Percentiles rank a stretch among this genome's conserved stretches.
Evolutionary conservation across 768 basidiomycete species (phyloP).

Genomic region (Xerocomellus amylosporus): DNA sequence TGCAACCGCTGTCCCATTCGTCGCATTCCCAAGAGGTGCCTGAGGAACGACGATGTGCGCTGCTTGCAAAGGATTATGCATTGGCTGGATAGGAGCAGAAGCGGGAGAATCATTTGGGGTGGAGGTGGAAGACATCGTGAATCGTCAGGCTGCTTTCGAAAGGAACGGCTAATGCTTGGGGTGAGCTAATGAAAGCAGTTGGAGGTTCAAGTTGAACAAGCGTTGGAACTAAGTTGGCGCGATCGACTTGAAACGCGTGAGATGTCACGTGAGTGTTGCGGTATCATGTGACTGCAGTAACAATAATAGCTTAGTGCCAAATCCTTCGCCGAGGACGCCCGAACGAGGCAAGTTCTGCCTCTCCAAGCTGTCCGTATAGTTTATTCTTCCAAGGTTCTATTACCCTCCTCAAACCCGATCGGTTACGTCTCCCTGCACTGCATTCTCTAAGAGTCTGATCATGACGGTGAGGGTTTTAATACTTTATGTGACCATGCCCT

Average conservation of each 20-base stretch:
- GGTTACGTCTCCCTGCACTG: not conserved
- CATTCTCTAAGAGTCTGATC: not conserved
- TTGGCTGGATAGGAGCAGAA: conserved; percentile 65
- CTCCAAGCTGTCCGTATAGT: no score
- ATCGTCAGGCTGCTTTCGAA: not conserved
- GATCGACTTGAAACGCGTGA: conserved; percentile 28
- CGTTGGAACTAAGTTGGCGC: conserved; percentile 1
- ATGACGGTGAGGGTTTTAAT: not conserved
- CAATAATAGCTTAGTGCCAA: no score
- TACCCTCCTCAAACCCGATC: not conserved
- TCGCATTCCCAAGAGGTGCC: conserved; percentile 71
- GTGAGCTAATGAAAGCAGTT: not conserved
- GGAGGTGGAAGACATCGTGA: conserved; percentile 51
- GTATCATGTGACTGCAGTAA: conserved; percentile 11
- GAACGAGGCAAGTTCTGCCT: not conserved
- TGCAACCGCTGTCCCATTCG: conserved; percentile 49
- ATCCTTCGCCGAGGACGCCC: no score
- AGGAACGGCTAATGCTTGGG: not conserved
- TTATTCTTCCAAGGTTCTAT: not conserved
- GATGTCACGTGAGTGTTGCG: conserved; percentile 22
- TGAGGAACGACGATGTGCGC: conserved; percentile 77
- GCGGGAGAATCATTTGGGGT: conserved; percentile 68
- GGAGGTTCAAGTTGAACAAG: conserved; percentile 1
- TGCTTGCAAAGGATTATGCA: conserved; percentile 82
- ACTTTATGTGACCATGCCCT: not conserved